Percentiles rank a stretch among this genome's conserved stretches.
Evolutionary conservation across 768 basidiomycete genomes (phyloP).

Genomic region (Rhodosporidiobolus sp.): DNA sequence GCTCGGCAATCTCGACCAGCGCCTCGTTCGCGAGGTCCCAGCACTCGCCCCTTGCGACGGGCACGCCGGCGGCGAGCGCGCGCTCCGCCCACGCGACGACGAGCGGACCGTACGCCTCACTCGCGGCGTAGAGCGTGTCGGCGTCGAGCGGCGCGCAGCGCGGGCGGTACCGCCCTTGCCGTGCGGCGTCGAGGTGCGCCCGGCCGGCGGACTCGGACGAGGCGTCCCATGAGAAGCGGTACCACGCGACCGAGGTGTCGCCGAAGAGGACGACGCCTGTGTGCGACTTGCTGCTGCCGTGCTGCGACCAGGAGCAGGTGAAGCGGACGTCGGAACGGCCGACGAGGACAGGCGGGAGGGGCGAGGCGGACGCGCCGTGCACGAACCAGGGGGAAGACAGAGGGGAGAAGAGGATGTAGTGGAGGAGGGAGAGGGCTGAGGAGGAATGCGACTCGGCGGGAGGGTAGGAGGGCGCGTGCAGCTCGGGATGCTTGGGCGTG

Average conservation of each 20-base stretch:
- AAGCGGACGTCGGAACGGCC: constrained; percentile 18
- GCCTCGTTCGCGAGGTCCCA: constrained; percentile 61
- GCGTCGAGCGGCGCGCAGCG: constrained; percentile 1
- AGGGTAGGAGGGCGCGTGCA: constrained; percentile 24
- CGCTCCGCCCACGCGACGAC: constrained; percentile 56
- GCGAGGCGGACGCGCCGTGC: neutral
- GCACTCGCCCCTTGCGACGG: constrained; percentile 51
- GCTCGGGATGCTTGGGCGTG: constrained; percentile 1
- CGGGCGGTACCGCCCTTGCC: constrained; percentile 28
- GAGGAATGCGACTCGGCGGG: constrained; percentile 17
- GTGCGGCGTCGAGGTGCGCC: neutral
- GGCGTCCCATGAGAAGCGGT: constrained; percentile 16
- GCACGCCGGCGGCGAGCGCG: constrained; percentile 53
- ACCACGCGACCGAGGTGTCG: constrained; percentile 20
- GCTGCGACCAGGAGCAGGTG: constrained; percentile 13
- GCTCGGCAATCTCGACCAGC: constrained; percentile 51
- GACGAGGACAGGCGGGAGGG: constrained; percentile 19
- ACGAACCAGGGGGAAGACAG: constrained; percentile 21
- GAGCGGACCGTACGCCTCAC: constrained; percentile 56
- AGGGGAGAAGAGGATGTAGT: constrained; percentile 15
- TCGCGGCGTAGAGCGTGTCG: constrained; percentile 51
- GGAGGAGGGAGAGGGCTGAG: constrained; percentile 29
- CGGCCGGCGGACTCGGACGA: neutral
- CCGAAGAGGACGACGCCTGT: constrained; percentile 15
- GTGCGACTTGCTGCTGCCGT: neutral